These are phyloP conservation scores for Lignosus rhinocerotis DNA, from an alignment of 1,284 basidiomycete species.

Conservation along the genomic window DNA sequence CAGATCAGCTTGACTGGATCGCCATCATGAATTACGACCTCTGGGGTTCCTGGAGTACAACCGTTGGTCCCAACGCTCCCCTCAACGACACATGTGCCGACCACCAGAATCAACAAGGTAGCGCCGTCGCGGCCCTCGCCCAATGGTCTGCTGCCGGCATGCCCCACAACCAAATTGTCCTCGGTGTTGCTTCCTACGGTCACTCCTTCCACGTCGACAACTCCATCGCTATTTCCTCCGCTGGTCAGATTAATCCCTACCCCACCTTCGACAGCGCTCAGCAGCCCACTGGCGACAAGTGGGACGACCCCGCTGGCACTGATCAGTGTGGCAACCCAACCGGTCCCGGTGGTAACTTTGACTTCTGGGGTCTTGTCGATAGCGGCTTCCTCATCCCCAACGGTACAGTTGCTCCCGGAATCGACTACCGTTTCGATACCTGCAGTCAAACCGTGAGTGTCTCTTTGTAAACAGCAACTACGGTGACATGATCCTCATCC, in stretches of 20 bases:
- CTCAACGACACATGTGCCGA: conserved; percentile 76
- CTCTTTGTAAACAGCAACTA: background rate
- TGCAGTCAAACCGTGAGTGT: conserved; percentile 68
- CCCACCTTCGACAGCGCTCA: conserved; percentile 48
- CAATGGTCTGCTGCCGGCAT: conserved; percentile 81
- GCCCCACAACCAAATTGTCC: conserved; percentile 74
- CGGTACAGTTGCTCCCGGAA: conserved; percentile 50
- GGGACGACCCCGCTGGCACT: conserved; percentile 47
- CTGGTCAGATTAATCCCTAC: conserved; percentile 38
- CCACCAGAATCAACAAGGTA: conserved; percentile 62
- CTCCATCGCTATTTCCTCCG: conserved; percentile 39
- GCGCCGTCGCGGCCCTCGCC: conserved; percentile 70
- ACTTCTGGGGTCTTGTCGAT: conserved; percentile 61
- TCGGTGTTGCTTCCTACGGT: conserved; percentile 82
- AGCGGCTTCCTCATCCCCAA: conserved; percentile 52
- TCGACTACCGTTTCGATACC: conserved; percentile 54
- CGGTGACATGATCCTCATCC: background rate
- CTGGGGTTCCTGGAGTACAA: conserved; percentile 46
- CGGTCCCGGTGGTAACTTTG: conserved; percentile 50
- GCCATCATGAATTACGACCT: conserved; percentile 90
- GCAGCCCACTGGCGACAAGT: conserved; percentile 54
- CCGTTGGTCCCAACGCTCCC: conserved; percentile 81
- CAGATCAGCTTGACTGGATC: conserved; percentile 76
- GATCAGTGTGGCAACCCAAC: conserved; percentile 55
- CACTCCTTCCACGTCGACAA: conserved; percentile 56